A percentile compares a stretch with the other conserved stretches of the same genome.
Conservation (phyloP, 495 filamentous ascomycete species). For the Entonaema liquescens region DNA sequence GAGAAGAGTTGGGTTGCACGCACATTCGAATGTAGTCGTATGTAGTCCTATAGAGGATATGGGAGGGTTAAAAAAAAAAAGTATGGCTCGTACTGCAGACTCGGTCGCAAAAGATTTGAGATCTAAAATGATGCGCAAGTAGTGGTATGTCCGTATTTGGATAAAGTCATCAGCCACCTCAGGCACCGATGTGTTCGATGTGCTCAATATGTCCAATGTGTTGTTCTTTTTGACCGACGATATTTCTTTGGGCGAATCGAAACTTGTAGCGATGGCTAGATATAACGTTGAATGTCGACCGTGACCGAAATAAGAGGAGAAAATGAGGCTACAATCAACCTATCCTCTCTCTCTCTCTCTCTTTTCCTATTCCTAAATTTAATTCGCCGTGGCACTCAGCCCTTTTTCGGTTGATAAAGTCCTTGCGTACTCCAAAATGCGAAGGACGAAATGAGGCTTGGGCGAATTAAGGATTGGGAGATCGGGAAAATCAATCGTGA, state of each 20-base stretch:
- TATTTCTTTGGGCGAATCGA: constrained; percentile 3
- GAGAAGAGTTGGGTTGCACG: constrained; percentile 37
- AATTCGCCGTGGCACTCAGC: constrained; percentile 12
- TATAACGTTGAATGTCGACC: constrained; percentile 13
- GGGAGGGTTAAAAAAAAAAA: constrained; percentile 1
- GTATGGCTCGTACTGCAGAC: constrained; percentile 13
- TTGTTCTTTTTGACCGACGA: constrained; percentile 4
- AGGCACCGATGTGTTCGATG: constrained; percentile 20
- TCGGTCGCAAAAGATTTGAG: constrained; percentile 37
- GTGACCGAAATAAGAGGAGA: constrained; percentile 17
- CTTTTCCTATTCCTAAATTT: constrained; percentile 3
- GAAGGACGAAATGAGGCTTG: constrained; percentile 23
- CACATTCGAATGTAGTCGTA: constrained; percentile 23
- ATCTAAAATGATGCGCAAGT: constrained; percentile 30
- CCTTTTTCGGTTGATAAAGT: neutral
- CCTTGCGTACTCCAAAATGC: constrained; percentile 19
- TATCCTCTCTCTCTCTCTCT: neutral
- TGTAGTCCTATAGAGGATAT: neutral
- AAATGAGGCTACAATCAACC: constrained; percentile 18
- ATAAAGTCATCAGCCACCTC: constrained; percentile 26
- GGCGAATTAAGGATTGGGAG: constrained; percentile 11
- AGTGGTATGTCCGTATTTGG: constrained; percentile 20
- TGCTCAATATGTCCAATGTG: too few relatives aligned
- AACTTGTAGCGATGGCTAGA: constrained; percentile 7
- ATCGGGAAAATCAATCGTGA: constrained; percentile 24